phyloP scores from a whole-genome alignment of 1,284 basidiomycete genomes.

The Thelephora terrestris region DNA sequence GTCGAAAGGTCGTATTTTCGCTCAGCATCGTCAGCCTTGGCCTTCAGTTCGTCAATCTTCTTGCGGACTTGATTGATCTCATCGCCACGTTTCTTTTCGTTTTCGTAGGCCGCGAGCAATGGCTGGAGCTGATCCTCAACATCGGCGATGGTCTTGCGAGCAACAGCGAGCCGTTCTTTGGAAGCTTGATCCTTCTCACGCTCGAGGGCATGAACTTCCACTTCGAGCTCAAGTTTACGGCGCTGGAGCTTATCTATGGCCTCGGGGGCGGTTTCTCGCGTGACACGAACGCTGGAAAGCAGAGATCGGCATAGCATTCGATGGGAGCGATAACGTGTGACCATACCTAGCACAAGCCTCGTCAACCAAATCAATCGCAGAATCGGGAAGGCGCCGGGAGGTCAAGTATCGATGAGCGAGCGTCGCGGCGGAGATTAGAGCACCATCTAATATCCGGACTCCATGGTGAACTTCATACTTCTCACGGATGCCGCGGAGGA shows the following conservation, averaged over 20 bases:
- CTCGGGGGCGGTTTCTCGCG: slow-evolving; percentile 91
- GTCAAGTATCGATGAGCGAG: slow-evolving; percentile 94
- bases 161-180: slow-evolving; percentile 76
- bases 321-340: not conserved
- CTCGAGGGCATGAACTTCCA: slow-evolving; percentile 93
- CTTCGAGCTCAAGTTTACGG: slow-evolving; percentile 85
- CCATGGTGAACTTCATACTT: slow-evolving; percentile 83
- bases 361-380: slow-evolving; percentile 89
- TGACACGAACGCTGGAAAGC: slow-evolving; percentile 68
- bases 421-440: slow-evolving; percentile 85
- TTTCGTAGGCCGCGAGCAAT: slow-evolving; percentile 82
- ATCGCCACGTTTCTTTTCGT: slow-evolving; percentile 80
- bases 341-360: slow-evolving; percentile 79
- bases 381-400: slow-evolving; percentile 75
- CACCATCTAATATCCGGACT: slow-evolving; percentile 83
- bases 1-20: slow-evolving; percentile 77
- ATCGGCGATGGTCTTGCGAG: slow-evolving; percentile 75
- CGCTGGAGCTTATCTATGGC: slow-evolving; percentile 93
- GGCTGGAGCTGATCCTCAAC: slow-evolving; percentile 89
- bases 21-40: slow-evolving; percentile 93
- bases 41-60: slow-evolving; percentile 86
- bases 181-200: slow-evolving; percentile 88
- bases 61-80: slow-evolving; percentile 75
- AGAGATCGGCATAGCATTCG: slow-evolving; percentile 11
- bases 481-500: slow-evolving; percentile 84